phyloP scores from a whole-genome alignment of 2,329 filamentous ascomycete species.

The Penicillium sp. region DNA sequence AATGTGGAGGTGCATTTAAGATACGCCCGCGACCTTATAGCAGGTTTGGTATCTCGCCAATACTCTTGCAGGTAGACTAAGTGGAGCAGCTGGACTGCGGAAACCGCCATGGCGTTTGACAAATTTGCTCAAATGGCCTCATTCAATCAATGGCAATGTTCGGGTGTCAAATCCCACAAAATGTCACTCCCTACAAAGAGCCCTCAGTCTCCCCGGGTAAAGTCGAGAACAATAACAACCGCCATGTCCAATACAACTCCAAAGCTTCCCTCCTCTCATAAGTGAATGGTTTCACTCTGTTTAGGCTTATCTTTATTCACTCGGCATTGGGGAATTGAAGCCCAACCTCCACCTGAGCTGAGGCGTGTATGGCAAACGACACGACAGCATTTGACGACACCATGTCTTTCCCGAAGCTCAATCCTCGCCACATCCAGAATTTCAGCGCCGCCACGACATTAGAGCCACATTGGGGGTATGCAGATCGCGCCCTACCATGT shows the following conservation, averaged over 20 bases:
- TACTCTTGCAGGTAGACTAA: not conserved
- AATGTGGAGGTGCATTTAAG: not conserved
- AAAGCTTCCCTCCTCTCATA: not conserved
- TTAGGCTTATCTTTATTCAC: not conserved
- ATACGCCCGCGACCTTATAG: not conserved
- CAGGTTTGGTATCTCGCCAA: not conserved
- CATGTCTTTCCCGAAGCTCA: slow-evolving; percentile 11
- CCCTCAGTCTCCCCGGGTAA: not conserved
- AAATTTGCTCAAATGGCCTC: not conserved
- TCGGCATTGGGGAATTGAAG: not conserved
- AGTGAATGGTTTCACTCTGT: not conserved
- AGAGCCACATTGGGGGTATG: slow-evolving; percentile 60
- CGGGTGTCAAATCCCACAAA: not conserved
- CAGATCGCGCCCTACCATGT: slow-evolving; percentile 56
- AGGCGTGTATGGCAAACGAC: not conserved
- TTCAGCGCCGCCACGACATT: slow-evolving; percentile 39
- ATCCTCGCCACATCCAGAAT: slow-evolving; percentile 49
- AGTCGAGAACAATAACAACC: not conserved
- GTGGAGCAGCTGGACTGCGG: not conserved
- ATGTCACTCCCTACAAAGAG: not conserved
- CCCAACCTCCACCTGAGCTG: not conserved
- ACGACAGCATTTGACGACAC: not conserved
- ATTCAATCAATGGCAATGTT: not conserved
- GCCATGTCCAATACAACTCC: not conserved
- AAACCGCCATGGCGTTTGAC: not conserved